These are phyloP conservation scores for Coemansia sp. DNA, from an alignment of 192 early-diverging fungal species.

Conservation along the genomic window DNA sequence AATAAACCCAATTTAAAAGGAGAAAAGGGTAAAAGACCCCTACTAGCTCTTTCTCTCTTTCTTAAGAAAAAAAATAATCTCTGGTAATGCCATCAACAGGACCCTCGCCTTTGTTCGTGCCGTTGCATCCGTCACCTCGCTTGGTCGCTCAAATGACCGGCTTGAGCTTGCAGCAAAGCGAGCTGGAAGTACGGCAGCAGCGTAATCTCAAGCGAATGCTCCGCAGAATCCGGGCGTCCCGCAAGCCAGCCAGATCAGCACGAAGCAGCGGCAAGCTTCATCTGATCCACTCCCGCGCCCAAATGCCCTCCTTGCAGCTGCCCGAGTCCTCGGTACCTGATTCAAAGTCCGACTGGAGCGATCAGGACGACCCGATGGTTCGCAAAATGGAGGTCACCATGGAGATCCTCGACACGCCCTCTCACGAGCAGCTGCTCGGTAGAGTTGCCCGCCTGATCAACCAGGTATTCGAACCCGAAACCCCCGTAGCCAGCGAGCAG, in stretches of 20 bases:
- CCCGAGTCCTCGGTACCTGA: slow-evolving; percentile 7
- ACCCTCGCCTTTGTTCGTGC: slow-evolving; percentile 39
- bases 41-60: no score
- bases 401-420: slow-evolving; percentile 36
- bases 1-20: no score
- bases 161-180: slow-evolving; percentile 36
- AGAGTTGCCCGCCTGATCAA: slow-evolving; percentile 38
- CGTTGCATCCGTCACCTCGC: slow-evolving; percentile 35
- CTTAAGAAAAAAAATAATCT: no score
- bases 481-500: slow-evolving; percentile 9
- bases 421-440: slow-evolving; percentile 8
- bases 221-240: slow-evolving; percentile 29
- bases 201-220: slow-evolving; percentile 46
- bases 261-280: background rate
- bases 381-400: slow-evolving; percentile 28
- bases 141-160: slow-evolving; percentile 50
- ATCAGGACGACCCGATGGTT: slow-evolving; percentile 14
- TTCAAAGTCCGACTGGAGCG: background rate
- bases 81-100: slow-evolving; percentile 9
- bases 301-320: slow-evolving; percentile 13
- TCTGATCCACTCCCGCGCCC: background rate
- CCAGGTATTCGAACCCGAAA: slow-evolving; percentile 23
- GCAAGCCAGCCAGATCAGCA: slow-evolving; percentile 1
- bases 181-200: slow-evolving; percentile 45
- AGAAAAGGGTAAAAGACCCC: no score